These are phyloP conservation scores for Ettlia oleoabundans DNA, from an alignment of 139 green algal genomes.

Conservation along the genomic window DNA sequence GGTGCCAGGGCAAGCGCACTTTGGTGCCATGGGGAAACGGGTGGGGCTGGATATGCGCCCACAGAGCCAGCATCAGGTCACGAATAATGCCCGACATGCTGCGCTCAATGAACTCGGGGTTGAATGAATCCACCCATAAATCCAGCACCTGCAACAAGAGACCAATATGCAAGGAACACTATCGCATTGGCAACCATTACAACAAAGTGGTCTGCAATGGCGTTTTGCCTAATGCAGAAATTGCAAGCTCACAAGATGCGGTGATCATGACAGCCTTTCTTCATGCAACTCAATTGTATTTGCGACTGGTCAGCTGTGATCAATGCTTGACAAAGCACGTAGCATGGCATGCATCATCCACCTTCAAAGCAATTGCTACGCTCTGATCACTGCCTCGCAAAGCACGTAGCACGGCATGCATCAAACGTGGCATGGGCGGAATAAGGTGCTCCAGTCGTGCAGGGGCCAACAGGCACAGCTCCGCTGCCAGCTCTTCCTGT, in stretches of 20 bases:
- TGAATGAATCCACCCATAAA: slow-evolving; percentile 93
- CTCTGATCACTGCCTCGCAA: slow-evolving; percentile 13
- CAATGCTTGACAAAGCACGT: not conserved
- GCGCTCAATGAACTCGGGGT: slow-evolving; percentile 94
- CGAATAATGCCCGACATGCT: slow-evolving; percentile 81
- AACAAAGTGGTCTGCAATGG: too few species aligned
- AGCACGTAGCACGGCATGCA: slow-evolving; percentile 72
- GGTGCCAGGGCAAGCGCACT: too few species aligned
- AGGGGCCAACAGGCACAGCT: slow-evolving; percentile 91
- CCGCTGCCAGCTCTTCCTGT: slow-evolving; percentile 67
- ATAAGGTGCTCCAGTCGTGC: slow-evolving; percentile 80
- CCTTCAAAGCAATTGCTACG: slow-evolving; percentile 22
- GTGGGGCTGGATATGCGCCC: slow-evolving; percentile 82
- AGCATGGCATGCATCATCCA: too few species aligned
- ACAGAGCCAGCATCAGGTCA: slow-evolving; percentile 87
- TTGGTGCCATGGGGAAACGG: slow-evolving; percentile 77
- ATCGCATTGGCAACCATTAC: too few species aligned
- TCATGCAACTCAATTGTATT: too few species aligned
- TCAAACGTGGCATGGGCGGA: slow-evolving; percentile 81
- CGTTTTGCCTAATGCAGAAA: too few species aligned
- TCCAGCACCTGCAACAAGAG: slow-evolving; percentile 72
- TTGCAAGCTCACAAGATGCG: too few species aligned
- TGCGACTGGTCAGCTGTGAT: too few species aligned
- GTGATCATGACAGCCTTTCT: too few species aligned
- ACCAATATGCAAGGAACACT: not conserved